Base-by-base conservation (phyloP, 2,329 filamentous ascomycete species). In the Pochonia chlamydosporia region DNA sequence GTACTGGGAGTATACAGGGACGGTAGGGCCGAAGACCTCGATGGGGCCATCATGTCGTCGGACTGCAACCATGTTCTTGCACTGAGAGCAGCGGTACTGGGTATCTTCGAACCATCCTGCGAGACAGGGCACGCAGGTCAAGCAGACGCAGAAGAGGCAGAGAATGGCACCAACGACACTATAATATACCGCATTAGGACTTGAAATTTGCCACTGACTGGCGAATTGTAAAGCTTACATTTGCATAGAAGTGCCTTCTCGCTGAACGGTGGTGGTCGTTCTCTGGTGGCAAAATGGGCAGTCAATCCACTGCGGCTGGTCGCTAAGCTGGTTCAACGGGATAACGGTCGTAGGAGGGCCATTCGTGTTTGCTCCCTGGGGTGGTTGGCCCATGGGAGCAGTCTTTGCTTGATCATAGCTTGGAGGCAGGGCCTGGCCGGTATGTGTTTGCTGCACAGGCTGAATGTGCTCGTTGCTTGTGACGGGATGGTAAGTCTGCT, bases 41-140 rank as follows among this genome's bases (percentile, higher is more conserved):
- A 63, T 37, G 2, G 44, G 43, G 0, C 55, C 54, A 16, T 56
- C 54, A 33, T 59, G 48, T 2, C 46, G 43, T 23, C 55, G 48
- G 23, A 46, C 35, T 20, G 63, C 63, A 4, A 66, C 56, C 48
- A 56, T 54, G 42, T 59, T 59, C 35, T 56, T 52, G 56, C 63
- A 66, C 20, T 47, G 30, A 8, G 53, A 51, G 56, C 63, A 66
- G 39, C 46, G 56, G 51, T 58, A 63, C 48, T 60, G 44, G 6
- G 50, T 56, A 25, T 62, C 53, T 50, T 65, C 62, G 44, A 60
- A 65, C 63, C 62, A 65, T 28, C 55, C 51, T 3, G 59, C 59
- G 13, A 61, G 44, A 48, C 62, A 64, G 6, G 63, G 62, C 13
- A 66, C 44, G 45, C 60, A 63, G 9, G 62, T 50, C 5, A 63